Conservation (phyloP, 352 stramenopile species). For the Globisporangium camurandrum region DNA sequence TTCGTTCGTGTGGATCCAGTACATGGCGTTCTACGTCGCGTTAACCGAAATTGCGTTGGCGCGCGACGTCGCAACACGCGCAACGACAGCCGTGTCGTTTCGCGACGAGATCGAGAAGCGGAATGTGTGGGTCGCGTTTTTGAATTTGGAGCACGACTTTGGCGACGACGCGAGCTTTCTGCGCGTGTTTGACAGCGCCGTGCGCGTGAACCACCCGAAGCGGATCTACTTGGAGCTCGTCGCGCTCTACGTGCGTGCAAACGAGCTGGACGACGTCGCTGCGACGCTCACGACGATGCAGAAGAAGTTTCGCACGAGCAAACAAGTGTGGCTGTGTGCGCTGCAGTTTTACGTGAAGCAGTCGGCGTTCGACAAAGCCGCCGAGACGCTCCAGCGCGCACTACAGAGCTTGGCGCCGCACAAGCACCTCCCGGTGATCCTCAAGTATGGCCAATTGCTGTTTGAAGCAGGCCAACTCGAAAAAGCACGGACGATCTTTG, state of each 20-base stretch:
- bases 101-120: slow-evolving; percentile 95
- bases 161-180: slow-evolving; percentile 87
- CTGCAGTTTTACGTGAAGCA: slow-evolving; percentile 82
- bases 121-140: slow-evolving; percentile 94
- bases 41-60: slow-evolving; percentile 91
- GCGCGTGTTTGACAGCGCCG: slow-evolving; percentile 87
- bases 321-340: slow-evolving; percentile 84
- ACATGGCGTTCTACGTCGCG: slow-evolving; percentile 97
- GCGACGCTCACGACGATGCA: slow-evolving; percentile 80
- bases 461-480: slow-evolving; percentile 92
- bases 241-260: slow-evolving; percentile 83
- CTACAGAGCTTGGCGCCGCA: slow-evolving; percentile 89
- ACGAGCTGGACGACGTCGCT: slow-evolving; percentile 61
- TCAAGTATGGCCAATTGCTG: slow-evolving; percentile 94
- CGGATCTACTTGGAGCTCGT: slow-evolving; percentile 93
- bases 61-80: slow-evolving; percentile 88
- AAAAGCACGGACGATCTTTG: slow-evolving; percentile 93
- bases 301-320: slow-evolving; percentile 90
- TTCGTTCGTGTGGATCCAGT: slow-evolving; percentile 96
- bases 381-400: slow-evolving; percentile 87
- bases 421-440: slow-evolving; percentile 93
- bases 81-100: slow-evolving; percentile 93
- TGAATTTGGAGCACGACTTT: slow-evolving; percentile 96
- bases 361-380: slow-evolving; percentile 63
- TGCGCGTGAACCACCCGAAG: slow-evolving; percentile 94